Base-by-base conservation (phyloP, 2,329 filamentous ascomycete genomes). In the Ophiostoma ips region DNA sequence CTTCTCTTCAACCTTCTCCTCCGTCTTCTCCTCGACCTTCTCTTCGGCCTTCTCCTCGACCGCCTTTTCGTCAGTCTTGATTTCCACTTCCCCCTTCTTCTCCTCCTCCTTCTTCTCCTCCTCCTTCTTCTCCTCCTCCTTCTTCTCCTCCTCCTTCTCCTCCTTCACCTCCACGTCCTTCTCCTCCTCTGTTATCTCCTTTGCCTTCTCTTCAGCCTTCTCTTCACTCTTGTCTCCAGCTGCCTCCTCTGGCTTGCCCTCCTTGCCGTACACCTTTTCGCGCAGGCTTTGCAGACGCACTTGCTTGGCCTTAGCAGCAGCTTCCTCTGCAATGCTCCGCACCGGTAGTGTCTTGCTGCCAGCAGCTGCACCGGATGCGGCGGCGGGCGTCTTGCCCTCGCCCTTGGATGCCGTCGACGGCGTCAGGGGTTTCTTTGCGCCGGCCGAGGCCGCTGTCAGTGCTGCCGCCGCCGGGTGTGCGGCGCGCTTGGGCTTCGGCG, bases 271-370 rank as follows among this genome's bases (percentile, higher is more conserved):
- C 5, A 75, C 74, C 63, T 77, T 77, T 50, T 75, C 70, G 49
- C 73, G 68, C 53, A 79, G 61, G 57, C 62, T 67, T 55, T 76
- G 69, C 54, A 79, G 68, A 50, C 71, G 71, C 56, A 73, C 66
- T 57, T 79, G 70, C 65, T 81, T 81, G 46, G 79, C 79, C 63
- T 76, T 81, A 58, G 73, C 66, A 0, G 79, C 79, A 46, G 75
- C 79, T 61, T 87, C 82, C 58, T 85, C 73, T 38, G 77, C 78
- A 47, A 79, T 69, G 58, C 71, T 75, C 55, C 69, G 68, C 46
- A 76, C 63, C 2, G 75, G 71, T 12, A 75, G 58, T 10, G 58
- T 18, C 30, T 45, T 45, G n/a, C 18, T 45, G 11, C n/a, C 50
- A 43, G 56, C 35, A 53, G 57, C 34, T 3, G 48, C 21, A 13